A percentile compares a stretch with the other conserved stretches of the same genome.
These are phyloP conservation scores for Phoma sp. DNA, from an alignment of 2,329 filamentous ascomycete species.

Conservation along the genomic window DNA sequence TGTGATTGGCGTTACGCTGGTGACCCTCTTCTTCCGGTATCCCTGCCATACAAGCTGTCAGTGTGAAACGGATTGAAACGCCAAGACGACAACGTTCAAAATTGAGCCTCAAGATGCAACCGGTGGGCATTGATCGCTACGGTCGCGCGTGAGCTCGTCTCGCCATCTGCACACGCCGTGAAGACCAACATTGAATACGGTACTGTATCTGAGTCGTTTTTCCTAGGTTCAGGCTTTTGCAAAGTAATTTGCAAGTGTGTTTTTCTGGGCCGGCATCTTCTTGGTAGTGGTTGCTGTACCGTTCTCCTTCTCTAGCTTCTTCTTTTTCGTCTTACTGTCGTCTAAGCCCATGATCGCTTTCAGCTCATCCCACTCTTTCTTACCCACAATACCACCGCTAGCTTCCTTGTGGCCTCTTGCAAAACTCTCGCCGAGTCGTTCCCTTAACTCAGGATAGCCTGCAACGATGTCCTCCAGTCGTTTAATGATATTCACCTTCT, in stretches of 20 bases:
- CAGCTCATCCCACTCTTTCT: constrained; percentile 69
- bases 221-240: constrained; percentile 17
- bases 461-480: constrained; percentile 60
- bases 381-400: constrained; percentile 68
- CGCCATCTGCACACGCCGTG: background rate
- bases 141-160: background rate
- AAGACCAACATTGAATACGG: background rate
- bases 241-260: constrained; percentile 45
- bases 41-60: constrained; percentile 8
- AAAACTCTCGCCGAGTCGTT: constrained; percentile 67
- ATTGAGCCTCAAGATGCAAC: background rate
- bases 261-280: constrained; percentile 41
- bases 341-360: constrained; percentile 65
- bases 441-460: constrained; percentile 45
- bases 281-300: constrained; percentile 41
- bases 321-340: constrained; percentile 55
- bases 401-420: constrained; percentile 72
- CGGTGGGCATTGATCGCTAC: background rate
- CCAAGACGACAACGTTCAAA: constrained; percentile 13
- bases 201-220: background rate
- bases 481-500: constrained; percentile 69
- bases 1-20: constrained; percentile 18
- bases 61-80: constrained; percentile 17
- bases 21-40: constrained; percentile 7
- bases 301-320: constrained; percentile 22